Evolutionary conservation across 768 basidiomycete genomes (phyloP).

Genomic region (Boletus sp.): DNA sequence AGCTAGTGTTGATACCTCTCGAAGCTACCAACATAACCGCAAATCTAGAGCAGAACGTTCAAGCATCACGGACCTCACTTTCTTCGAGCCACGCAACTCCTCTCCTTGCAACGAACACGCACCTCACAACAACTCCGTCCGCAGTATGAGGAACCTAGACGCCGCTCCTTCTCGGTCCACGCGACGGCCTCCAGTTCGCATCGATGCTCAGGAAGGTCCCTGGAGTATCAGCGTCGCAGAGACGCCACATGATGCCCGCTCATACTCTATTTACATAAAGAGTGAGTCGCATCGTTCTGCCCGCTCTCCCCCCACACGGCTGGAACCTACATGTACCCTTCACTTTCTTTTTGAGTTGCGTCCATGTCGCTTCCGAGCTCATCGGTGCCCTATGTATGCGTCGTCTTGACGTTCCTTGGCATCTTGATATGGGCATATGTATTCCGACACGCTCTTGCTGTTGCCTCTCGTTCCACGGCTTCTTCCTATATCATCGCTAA

Average conservation of each 20-base stretch:
- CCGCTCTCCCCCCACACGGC: conserved; percentile 22
- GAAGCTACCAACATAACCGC: conserved; percentile 34
- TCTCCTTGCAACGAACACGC: conserved; percentile 33
- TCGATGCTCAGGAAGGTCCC: conserved; percentile 74
- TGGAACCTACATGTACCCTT: conserved; percentile 14
- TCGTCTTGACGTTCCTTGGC: conserved; percentile 16
- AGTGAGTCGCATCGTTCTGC: conserved; percentile 50
- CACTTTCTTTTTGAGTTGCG: conserved; percentile 19
- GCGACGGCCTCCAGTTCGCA: conserved; percentile 52
- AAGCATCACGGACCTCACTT: conserved; percentile 40
- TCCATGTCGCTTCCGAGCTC: conserved; percentile 25
- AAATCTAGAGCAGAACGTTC: conserved; percentile 36
- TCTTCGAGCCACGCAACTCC: conserved; percentile 37
- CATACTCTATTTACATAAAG: conserved; percentile 84
- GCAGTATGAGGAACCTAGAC: conserved; percentile 44
- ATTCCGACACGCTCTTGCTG: conserved; percentile 11
- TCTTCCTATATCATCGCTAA: conserved; percentile 26
- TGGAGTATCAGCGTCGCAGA: conserved; percentile 90
- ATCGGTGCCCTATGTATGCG: conserved; percentile 22
- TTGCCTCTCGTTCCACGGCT: conserved; percentile 15
- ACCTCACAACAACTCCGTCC: conserved; percentile 29
- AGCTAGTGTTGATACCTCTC: conserved; percentile 44
- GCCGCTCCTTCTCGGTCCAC: conserved; percentile 38
- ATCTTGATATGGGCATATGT: conserved; percentile 11
- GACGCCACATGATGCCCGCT: conserved; percentile 65